Evolutionary conservation across 2,329 filamentous ascomycete species (phyloP), one percentile per base, ranked within the genome.

Genomic region (Fusarium oxysporum): DNA sequence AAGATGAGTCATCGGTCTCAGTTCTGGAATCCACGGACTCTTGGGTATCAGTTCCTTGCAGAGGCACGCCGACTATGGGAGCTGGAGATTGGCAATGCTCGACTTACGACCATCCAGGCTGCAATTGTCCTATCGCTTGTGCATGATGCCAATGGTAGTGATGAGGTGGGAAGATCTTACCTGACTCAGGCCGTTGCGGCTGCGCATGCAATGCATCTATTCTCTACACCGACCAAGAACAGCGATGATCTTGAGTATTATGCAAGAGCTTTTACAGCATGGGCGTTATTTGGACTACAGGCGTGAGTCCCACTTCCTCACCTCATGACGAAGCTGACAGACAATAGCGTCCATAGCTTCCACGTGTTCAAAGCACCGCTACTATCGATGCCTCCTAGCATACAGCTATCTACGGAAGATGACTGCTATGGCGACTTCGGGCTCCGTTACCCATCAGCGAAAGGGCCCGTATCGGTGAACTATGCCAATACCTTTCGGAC

Each of bases 41-140:
- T 67, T 1, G 43, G 37, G 0, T 67, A 65, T 4, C 37, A 4
- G 6, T 43, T 41, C 2, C 38, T 65, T 2, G 45, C 37, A 5
- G 64, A 67, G 9, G 61, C 64, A 5, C 53, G 38, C 19, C 44
- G 63, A 6, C 4, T 68, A 2, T 62, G 64, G 48, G 64, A 62
- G 5, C 21, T 62, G 1, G 53, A 62, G 8, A 35, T 37, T 8
- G 53, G 40, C 0, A 13, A 47, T 14, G n/a, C 40, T 1, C n/a
- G 3, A 8, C 28, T 62, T 13, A 47, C 54, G 1, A 40, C 41
- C 0, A 47, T 62, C 0, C 60, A 62, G 4, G 60, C 54, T n/a
- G 54, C 41, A 0, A 40, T 62, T 6, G 28, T 62, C 0, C 14
- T 62, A 0, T 11, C 54, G 0, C 16, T 60, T 1, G 55, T 62